Percentiles rank a stretch among this genome's conserved stretches.
Evolutionary conservation across 2,329 filamentous ascomycete species (phyloP).

Genomic region (Rutstroemia sp.): DNA sequence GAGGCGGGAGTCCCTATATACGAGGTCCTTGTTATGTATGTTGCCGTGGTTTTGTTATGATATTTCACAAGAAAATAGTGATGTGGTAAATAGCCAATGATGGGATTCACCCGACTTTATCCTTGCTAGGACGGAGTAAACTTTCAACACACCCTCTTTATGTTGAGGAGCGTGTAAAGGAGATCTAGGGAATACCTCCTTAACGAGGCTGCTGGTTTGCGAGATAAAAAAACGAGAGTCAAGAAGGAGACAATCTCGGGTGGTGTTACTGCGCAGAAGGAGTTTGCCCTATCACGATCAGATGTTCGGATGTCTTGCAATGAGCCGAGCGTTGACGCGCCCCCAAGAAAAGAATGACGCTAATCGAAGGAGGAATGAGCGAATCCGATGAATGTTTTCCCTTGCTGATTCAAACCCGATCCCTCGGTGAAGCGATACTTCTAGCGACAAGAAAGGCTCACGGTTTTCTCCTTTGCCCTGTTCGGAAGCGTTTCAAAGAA

Average conservation of each 20-base stretch:
- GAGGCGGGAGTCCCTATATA: not conserved
- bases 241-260: not conserved
- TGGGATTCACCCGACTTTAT: not conserved
- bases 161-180: not conserved
- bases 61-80: not conserved
- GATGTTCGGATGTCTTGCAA: not conserved
- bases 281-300: not conserved
- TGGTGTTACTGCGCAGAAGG: not conserved
- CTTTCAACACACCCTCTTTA: not conserved
- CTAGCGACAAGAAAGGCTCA: not conserved
- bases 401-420: not conserved
- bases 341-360: not conserved
- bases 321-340: not conserved
- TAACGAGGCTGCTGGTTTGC: too few relatives aligned
- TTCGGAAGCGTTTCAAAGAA: too few relatives aligned
- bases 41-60: not conserved
- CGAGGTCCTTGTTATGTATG: not conserved
- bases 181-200: not conserved
- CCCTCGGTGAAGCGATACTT: not conserved
- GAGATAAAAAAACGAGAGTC: not conserved
- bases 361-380: not conserved
- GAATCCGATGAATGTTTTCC: slow-evolving; percentile 4
- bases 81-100: not conserved
- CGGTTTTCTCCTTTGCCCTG: too few relatives aligned
- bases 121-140: not conserved